Conservation (phyloP, 768 basidiomycete species). For the Nidularia pulvinata region DNA sequence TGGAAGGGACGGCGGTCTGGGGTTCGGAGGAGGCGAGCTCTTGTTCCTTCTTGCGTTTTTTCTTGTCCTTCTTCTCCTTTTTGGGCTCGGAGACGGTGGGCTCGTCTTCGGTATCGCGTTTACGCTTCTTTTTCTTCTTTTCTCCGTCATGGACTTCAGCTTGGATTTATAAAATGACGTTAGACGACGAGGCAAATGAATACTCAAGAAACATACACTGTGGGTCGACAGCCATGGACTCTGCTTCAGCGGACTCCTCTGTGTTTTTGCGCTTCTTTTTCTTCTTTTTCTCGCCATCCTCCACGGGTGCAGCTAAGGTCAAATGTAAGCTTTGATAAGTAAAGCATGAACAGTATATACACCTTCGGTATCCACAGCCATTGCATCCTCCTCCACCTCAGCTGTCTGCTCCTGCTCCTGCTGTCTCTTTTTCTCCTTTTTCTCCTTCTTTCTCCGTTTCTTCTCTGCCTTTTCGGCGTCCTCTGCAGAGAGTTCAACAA, state of each 20-base stretch:
- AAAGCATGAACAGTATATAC: conserved; percentile 5
- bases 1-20: conserved; percentile 5
- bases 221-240: conserved; percentile 11
- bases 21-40: background rate
- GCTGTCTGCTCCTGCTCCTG: conserved; percentile 12
- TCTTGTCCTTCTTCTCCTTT: background rate
- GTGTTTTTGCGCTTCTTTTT: conserved; percentile 40
- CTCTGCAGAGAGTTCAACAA: background rate
- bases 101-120: conserved; percentile 26
- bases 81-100: conserved; percentile 4
- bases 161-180: background rate
- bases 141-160: conserved; percentile 9
- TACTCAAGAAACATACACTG: conserved; percentile 11
- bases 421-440: conserved; percentile 5
- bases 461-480: conserved; percentile 9
- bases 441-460: background rate
- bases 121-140: conserved; percentile 38
- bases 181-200: background rate
- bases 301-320: background rate
- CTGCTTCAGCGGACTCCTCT: conserved; percentile 14
- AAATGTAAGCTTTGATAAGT: background rate
- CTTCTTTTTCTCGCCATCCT: conserved; percentile 20
- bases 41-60: background rate
- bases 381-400: conserved; percentile 5
- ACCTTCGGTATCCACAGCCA: conserved; percentile 14